Conservation (phyloP, 106 monocot species). For the Platanthera zijinensis region DNA sequence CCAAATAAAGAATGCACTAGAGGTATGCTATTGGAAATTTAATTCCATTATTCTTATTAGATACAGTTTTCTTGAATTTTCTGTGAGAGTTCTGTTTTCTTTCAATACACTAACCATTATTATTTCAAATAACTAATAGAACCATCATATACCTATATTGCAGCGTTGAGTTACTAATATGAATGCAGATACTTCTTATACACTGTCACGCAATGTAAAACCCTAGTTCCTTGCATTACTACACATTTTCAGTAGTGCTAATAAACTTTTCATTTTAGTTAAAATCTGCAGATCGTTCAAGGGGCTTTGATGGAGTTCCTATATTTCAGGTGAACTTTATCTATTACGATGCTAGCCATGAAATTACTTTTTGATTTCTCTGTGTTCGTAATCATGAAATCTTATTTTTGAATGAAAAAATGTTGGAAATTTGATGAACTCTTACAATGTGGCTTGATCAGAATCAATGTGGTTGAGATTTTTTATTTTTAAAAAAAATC, state of each 20-base stretch:
- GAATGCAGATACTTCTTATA: background rate
- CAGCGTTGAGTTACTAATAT: background rate
- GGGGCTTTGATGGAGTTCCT: slow-evolving; percentile 97
- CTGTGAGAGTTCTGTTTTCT: background rate
- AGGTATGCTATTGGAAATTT: slow-evolving; percentile 33
- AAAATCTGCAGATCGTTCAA: slow-evolving; percentile 49
- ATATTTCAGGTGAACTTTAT: slow-evolving; percentile 73
- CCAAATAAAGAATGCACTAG: slow-evolving; percentile 90
- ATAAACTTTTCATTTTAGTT: slow-evolving; percentile 35
- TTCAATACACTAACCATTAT: background rate
- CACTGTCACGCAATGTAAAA: background rate
- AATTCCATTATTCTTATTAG: background rate
- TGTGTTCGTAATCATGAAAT: background rate
- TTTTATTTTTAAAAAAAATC: no score
- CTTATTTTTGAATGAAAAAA: background rate
- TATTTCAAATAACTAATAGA: background rate
- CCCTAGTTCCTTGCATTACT: background rate
- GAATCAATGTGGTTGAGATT: no score
- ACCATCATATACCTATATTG: background rate
- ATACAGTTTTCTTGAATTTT: background rate
- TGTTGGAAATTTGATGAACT: background rate
- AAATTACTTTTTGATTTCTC: background rate
- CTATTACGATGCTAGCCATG: background rate
- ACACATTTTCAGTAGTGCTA: background rate
- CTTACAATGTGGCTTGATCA: no score